Base-by-base conservation (phyloP, 306 rosid genomes). In the Lithocarpus polystachyus region DNA sequence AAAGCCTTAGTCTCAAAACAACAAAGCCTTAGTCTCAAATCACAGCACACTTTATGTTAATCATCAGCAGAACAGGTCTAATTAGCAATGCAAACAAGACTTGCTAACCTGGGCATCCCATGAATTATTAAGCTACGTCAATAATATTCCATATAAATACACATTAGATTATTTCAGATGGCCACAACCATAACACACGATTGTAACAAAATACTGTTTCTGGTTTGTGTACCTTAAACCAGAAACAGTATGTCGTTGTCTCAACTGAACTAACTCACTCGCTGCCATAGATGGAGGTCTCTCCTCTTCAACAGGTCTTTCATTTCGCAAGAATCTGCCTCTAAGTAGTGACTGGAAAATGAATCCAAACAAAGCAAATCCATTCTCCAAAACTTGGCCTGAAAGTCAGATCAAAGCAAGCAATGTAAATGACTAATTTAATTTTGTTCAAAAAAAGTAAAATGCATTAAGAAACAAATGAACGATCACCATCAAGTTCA, bases 301-400 rank as follows among this genome's bases (percentile, higher is more conserved):
- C 94, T 91, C 98, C 40, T 89, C 98, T 84, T 96, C 99, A 75
- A 80, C 83, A 61, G 98, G 87, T 75, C 97, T 92, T 89, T 91
- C 99, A 77, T 93, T 96, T 79, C 99, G 88, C 82, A 96, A 89
- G 89, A 96, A 96, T 85, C 99, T 91, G 84, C 99, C 99, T 89
- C 99, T 91, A 81, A 96, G 97, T 79, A 96, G 83, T 74, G 98
- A 93, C 99, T 96, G 93, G 71, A 87, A 85, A 60, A 53, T 72
- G 80, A n/a, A n/a, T n/a, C n/a, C n/a, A n/a, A n/a, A n/a, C n/a
- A n/a, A n/a, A n/a, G n/a, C n/a, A n/a, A n/a, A n/a, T n/a, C n/a
- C n/a, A n/a, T n/a, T n/a, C n/a, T n/a, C n/a, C n/a, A n/a, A n/a
- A n/a, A n/a, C n/a, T n/a, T n/a, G n/a, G n/a, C n/a, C n/a, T n/a